Conservation (phyloP, 2,329 filamentous ascomycete species). For the Fusarium acutatum region DNA sequence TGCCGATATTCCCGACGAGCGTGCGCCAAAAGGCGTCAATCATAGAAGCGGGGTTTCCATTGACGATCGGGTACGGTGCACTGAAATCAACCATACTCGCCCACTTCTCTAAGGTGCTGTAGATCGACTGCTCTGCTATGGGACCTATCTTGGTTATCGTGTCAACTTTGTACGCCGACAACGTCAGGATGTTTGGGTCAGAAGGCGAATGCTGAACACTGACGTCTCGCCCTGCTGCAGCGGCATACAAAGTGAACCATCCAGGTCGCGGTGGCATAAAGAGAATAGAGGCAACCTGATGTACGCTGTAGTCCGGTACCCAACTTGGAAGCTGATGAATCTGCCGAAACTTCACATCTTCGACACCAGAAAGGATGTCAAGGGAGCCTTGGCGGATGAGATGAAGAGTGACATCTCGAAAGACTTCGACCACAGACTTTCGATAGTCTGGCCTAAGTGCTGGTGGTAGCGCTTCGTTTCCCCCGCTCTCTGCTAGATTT, state of each 20-base stretch:
- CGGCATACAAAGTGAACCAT: background rate
- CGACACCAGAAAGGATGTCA: background rate
- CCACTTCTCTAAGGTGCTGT: background rate
- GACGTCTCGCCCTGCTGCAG: background rate
- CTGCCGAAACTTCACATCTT: background rate
- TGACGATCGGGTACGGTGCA: fast-evolving
- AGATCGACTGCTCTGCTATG: background rate
- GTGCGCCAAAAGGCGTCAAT: background rate
- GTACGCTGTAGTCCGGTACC: background rate
- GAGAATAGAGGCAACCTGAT: background rate
- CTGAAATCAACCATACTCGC: background rate
- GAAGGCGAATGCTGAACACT: background rate
- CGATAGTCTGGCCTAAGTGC: background rate
- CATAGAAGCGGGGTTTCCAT: fast-evolving
- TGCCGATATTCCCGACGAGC: fast-evolving
- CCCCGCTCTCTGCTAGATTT: background rate
- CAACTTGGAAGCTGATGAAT: background rate
- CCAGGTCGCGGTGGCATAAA: background rate
- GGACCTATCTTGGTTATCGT: background rate
- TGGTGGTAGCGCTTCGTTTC: fast-evolving
- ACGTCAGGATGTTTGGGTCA: background rate
- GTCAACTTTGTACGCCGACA: background rate
- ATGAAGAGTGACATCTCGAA: background rate
- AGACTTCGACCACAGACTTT: background rate
- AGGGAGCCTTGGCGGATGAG: background rate